Base-by-base conservation (phyloP, 2,329 filamentous ascomycete genomes). In the Penicillium sp. region DNA sequence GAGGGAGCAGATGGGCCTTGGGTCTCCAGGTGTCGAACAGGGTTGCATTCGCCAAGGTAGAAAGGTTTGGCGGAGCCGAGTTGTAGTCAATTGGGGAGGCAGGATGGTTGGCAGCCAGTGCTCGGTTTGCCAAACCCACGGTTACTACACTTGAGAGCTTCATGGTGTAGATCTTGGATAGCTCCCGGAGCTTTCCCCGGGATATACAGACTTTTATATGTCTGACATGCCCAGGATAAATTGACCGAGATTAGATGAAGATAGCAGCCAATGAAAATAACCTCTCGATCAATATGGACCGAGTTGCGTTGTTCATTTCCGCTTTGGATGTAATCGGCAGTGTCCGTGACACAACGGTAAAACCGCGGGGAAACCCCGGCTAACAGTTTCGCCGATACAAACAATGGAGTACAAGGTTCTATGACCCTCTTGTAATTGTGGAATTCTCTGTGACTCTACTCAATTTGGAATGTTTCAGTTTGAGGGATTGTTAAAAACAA, bases 21-120 rank as follows among this genome's bases (percentile, higher is more conserved):
- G 63, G 63, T 47, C 63, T 60, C 63, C 63, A 65, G n/a, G 62
- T 60, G 5, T 65, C 45, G 38, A 59, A 65, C 12, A 65, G 47
- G 2, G 61, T 57, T 38, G 47, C 50, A 31, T 56, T 57, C 8
- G 60, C 38, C 27, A 65, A 44, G 2, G 63, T 64, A 6, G 60
- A 55, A 5, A 65, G 58, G 36, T 64, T 59, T 19, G 60, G 62
- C 0, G 63, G 63, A 4, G 63, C 45, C 1, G 58, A 49, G 13
- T 60, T 61, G 29, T 61, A 61, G 21, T 56, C 49, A 39, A 56
- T 41, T 4, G 21, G 3, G 4, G 48, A 17, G 4, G 33, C 27
- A 25, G 35, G 33, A 10, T 3, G 6, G 12, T 43, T 13, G 13
- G 25, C n/a, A 31, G 53, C 41, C 31, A 42, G 39, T 19, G 41